Evolutionary conservation across 2,329 filamentous ascomycete genomes (phyloP).

Genomic region (Xylariaceae sp.): DNA sequence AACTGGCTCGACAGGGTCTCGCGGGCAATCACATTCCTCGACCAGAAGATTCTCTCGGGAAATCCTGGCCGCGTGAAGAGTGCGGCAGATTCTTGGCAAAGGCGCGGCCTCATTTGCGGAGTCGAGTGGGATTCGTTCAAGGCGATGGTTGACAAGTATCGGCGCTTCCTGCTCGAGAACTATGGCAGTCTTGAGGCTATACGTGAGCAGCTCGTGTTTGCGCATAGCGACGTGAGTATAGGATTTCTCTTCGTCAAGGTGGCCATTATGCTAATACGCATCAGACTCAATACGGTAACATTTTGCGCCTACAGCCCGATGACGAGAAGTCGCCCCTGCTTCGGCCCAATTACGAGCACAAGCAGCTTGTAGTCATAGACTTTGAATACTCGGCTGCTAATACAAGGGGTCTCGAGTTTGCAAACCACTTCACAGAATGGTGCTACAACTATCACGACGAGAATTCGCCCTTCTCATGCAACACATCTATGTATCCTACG

Average conservation of each 20-base stretch:
- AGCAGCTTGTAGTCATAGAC: constrained; percentile 95
- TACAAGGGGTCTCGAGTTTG: constrained; percentile 83
- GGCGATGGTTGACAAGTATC: constrained; percentile 74
- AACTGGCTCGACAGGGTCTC: constrained; percentile 75
- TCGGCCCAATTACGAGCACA: constrained; percentile 89
- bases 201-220: constrained; percentile 80
- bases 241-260: background rate
- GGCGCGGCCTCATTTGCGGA: constrained; percentile 77
- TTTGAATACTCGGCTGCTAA: constrained; percentile 97
- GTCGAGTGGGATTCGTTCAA: constrained; percentile 81
- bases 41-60: constrained; percentile 59
- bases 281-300: constrained; percentile 97
- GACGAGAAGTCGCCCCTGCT: constrained; percentile 83
- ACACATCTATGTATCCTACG: constrained; percentile 72
- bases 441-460: constrained; percentile 94
- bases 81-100: constrained; percentile 61
- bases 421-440: constrained; percentile 98
- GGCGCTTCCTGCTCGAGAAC: constrained; percentile 69
- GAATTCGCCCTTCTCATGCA: constrained; percentile 66
- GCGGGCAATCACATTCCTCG: constrained; percentile 59
- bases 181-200: constrained; percentile 71
- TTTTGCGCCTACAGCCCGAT: constrained; percentile 71
- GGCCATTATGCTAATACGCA: constrained; percentile 11
- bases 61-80: constrained; percentile 34
- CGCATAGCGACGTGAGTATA: constrained; percentile 87